A percentile compares a stretch with the other conserved stretches of the same genome.
These are phyloP conservation scores for Candida piceae DNA, from an alignment of 805 yeast species.

Conservation along the genomic window DNA sequence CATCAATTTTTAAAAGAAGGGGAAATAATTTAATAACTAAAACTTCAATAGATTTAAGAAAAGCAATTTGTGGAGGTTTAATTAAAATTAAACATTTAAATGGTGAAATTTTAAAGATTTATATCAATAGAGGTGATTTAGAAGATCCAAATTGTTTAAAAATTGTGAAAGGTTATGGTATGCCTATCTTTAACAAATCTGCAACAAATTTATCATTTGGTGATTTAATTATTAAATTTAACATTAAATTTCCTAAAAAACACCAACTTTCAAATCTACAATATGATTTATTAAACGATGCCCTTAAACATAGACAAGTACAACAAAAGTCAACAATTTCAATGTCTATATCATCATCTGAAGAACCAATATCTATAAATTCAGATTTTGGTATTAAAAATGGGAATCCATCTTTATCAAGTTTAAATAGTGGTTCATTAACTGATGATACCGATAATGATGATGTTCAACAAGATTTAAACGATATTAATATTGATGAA, in stretches of 20 bases:
- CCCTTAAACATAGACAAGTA: conserved; percentile 4
- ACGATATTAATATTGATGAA: not conserved
- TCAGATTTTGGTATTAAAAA: conserved; percentile 1
- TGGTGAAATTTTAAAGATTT: conserved; percentile 34
- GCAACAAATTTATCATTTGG: conserved; percentile 33
- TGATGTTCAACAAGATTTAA: not conserved
- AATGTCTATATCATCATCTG: no score
- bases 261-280: conserved; percentile 37
- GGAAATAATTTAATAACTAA: conserved; percentile 19
- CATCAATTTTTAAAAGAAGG: conserved; percentile 34
- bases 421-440: no score
- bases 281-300: conserved; percentile 12
- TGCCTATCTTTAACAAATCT: conserved; percentile 55
- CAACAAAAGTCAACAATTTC: no score
- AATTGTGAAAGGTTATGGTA: conserved; percentile 44
- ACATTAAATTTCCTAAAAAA: conserved; percentile 50
- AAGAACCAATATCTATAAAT: not conserved
- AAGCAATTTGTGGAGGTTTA: conserved; percentile 26
- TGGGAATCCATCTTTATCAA: no score
- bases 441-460: not conserved
- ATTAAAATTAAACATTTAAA: conserved; percentile 32
- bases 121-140: conserved; percentile 46
- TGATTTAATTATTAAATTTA: conserved; percentile 53
- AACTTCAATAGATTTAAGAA: conserved; percentile 16
- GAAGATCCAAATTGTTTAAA: conserved; percentile 41